Evolutionary conservation across 2,329 filamentous ascomycete genomes (phyloP).

Genomic region (Nothomitra cinnamomea): DNA sequence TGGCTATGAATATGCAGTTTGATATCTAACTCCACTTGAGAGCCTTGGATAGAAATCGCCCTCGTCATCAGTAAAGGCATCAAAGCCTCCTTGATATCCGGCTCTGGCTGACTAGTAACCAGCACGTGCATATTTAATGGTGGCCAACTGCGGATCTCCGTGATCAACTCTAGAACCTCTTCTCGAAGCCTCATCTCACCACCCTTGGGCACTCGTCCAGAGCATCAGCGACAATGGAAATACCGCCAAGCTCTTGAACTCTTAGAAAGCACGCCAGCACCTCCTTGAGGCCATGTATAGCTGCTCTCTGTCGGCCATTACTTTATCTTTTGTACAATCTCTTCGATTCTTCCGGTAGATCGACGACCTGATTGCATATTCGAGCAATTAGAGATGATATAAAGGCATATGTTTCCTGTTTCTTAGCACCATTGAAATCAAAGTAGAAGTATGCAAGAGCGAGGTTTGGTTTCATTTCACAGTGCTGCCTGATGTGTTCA

Average conservation of each 20-base stretch:
- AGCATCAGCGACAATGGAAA: constrained; percentile 11
- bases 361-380: constrained; percentile 10
- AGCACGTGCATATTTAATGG: background rate
- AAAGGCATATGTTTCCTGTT: constrained; percentile 19
- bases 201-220: constrained; percentile 10
- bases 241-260: constrained; percentile 5
- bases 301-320: background rate
- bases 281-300: background rate
- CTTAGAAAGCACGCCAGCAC: background rate
- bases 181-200: background rate
- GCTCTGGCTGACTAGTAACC: background rate
- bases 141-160: background rate
- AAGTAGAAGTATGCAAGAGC: constrained; percentile 25
- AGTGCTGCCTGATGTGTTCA: background rate
- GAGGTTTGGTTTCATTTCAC: background rate
- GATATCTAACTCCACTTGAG: background rate
- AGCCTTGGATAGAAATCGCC: background rate
- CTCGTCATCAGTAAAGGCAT: background rate
- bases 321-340: background rate
- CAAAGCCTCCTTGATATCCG: background rate
- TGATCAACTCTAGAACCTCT: background rate
- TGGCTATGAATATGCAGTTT: background rate
- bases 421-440: constrained; percentile 21
- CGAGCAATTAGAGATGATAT: constrained; percentile 21
- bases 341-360: background rate